Evolutionary conservation across 106 monocot genomes (phyloP), one percentile per base, ranked within the genome.

Genomic region (Amphibolis antarctica): DNA sequence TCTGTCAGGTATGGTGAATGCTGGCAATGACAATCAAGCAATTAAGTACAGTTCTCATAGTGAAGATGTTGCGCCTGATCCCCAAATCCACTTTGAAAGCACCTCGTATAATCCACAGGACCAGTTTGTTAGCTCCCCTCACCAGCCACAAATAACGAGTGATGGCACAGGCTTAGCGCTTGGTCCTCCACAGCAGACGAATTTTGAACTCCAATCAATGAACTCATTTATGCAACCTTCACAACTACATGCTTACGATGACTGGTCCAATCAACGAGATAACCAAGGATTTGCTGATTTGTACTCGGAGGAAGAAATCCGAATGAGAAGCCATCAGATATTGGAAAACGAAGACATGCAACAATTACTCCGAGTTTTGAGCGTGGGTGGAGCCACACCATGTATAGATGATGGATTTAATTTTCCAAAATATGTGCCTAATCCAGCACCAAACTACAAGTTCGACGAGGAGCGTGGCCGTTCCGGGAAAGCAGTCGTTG

Each of bases 341-440:
- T 75, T 90, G 11, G 89, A 86, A 49, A 82, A 90, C n/a, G 89
- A 90, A 26, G 89, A 90, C 26, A 90, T 90, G 85, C 89, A 86
- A 18, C 80, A 90, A 4, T 45, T 86, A 12, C 76, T 90, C n/a
- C 82, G 83, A 11, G 70, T 80, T 21, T 74, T 90, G 44, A 80
- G 67, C 74, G 82, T 88, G 80, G 89, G 82, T 15, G 89, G 80
- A 30, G 63, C 73, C 43, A 54, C 83, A 13, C 48, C 24, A 23
- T 83, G 71, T 69, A 46, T 79, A 10, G 93, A 81, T 53, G 89
- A 94, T 60, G 86, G 81, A 7, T 89, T 66, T 29, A 28, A 69
- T 11, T 88, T 79, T 47, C 68, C 78, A 26, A 59, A 81, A 0
- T 94, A 67, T 66, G 73, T 81, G 74, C 63, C 86, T 15, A 70